Base-by-base conservation (phyloP, 805 yeast species). In the Tetrapisispora namnaoensis region DNA sequence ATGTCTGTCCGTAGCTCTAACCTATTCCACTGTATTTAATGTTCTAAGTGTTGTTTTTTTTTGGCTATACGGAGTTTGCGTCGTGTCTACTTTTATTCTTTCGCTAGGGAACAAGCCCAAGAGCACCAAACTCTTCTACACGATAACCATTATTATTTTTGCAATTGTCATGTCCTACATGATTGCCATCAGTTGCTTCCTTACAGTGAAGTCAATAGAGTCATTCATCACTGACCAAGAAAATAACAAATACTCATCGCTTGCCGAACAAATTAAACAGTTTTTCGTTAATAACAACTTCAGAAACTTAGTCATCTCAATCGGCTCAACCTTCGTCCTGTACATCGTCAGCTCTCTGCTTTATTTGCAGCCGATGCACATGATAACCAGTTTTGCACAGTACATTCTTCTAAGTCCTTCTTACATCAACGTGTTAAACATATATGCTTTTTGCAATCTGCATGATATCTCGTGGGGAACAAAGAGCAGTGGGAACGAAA, bases 401-500 rank as follows among this genome's bases (percentile, higher is more conserved):
- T 91, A 91, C 62, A 65, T 91, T 51, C 66, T 91, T 53, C 67
- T 91, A 50, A 81, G 90, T 54, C 99, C 99, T 0, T 79, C 95
- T 0, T 91, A 89, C 65, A 82, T 89, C 68, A 90, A 91, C 60
- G 91, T 90, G 47, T 73, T 91, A 62, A 89, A 88, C 66, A 91
- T 91, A 52, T 91, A 91, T 67, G 95, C 98, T 1, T 90, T 91
- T 65, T 90, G 97, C 71, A 91, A 91, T 67, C 83, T 91, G 51
- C 96, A 91, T 66, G 99, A 91, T 70, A 82, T 91, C 41, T 86
- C 96, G 7, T 91, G 98, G 98, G 98, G 98, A 63, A 91, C 96
- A 4, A 87, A 90, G 65, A 96, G 95, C 43, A n/a, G 38, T 36
- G 38, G 21, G 11, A 20, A 40, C 13, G 32, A 27, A 13, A 16